phyloP scores from a whole-genome alignment of 441 rosid species.

The Erodium texanum region DNA sequence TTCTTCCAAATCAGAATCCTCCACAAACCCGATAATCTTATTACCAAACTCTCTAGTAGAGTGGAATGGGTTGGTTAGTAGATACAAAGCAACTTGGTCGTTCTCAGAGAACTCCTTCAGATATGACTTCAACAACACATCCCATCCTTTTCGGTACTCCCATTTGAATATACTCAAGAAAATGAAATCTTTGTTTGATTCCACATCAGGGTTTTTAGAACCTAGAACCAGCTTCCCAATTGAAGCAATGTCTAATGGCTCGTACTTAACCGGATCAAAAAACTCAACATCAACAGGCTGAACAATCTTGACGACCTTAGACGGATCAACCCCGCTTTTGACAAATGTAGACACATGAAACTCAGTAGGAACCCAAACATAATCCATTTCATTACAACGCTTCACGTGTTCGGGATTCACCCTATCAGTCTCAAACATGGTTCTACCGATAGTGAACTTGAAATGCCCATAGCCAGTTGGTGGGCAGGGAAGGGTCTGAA shows the following conservation, averaged over 20 bases:
- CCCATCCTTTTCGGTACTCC: conserved; percentile 92
- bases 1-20: conserved; percentile 28
- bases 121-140: conserved; percentile 64
- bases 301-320: conserved; percentile 65
- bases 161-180: conserved; percentile 84
- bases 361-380: conserved; percentile 80
- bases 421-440: conserved; percentile 87
- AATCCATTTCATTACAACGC: conserved; percentile 63
- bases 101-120: conserved; percentile 47
- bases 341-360: conserved; percentile 68
- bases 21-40: conserved; percentile 59
- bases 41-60: conserved; percentile 50
- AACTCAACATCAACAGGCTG: conserved; percentile 66
- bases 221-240: conserved; percentile 46
- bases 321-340: conserved; percentile 58
- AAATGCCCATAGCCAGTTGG: conserved; percentile 47
- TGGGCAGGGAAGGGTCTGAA: conserved; percentile 69
- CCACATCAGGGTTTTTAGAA: conserved; percentile 2
- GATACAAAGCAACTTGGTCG: conserved; percentile 48
- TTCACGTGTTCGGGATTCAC: conserved; percentile 46
- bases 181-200: conserved; percentile 34
- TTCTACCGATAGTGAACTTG: conserved; percentile 56
- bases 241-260: conserved; percentile 36
- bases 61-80: conserved; percentile 72
- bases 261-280: conserved; percentile 47